Base-by-base conservation (phyloP, 495 filamentous ascomycete genomes). In the Aspergillus olivimuriae region DNA sequence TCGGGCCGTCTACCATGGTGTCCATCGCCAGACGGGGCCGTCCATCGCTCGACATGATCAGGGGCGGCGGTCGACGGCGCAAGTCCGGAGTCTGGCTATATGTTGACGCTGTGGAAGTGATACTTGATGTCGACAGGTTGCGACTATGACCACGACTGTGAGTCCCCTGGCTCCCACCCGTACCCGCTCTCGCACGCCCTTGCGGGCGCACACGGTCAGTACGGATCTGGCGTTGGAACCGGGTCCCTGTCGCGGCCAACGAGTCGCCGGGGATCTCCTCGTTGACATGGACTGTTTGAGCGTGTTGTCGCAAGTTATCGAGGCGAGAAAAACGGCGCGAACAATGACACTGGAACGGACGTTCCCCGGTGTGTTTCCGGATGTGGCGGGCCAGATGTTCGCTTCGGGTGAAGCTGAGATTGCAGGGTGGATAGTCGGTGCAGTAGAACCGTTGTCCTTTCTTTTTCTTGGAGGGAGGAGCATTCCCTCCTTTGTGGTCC, bases 401-500 rank as follows among this genome's bases (percentile, higher is more conserved):
- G 56, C 94, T 97, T 30, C 92, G 77, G 2, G 92, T 97, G 61
- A 98, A 98, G 60, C 90, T 95, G 19, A 98, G 65, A 55, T 83
- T 89, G 64, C 92, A 98, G 14, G 89, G 87, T 32, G 94, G 94
- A 56, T 90, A 96, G 18, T 95, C 88, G n/a, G 86, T 95, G 67
- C 92, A 98, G 61, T 88, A 96, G 57, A 98, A 98, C 34, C 89
- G 78, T 58, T 95, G 90, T 1, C 90, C 90, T 62, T 95, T 96
- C 68, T 97, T 97, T 74, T 94, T 94, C 63, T 92, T 94, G 23
- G 77, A 77, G 11, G 78, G 77, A 34, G 78, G 70, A 20, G 76
- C 80, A 41, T 76, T 73, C 18, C 83, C 84, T 47, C 52, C 47
- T 31, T 46, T 43, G 4, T 53, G 47, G 12, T 44, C 45, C 12